phyloP scores from a whole-genome alignment of 2,329 filamentous ascomycete species.

The Aspergillus quadricinctus region DNA sequence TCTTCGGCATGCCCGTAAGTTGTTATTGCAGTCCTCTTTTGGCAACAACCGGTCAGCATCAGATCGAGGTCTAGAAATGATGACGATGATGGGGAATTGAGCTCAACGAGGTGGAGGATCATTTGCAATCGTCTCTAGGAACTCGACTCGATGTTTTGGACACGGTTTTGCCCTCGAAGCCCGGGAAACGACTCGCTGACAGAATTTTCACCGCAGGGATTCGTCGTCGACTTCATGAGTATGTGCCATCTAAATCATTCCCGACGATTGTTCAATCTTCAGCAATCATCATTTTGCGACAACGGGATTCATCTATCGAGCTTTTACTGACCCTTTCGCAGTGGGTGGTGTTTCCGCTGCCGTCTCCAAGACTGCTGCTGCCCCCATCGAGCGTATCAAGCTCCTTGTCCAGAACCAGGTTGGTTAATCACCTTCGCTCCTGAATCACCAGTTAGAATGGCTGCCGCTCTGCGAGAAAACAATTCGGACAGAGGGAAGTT shows the following conservation, averaged over 20 bases:
- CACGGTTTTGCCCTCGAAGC: not conserved
- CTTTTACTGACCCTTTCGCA: conserved; percentile 49
- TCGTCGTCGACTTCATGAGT: conserved; percentile 98
- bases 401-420: conserved; percentile 99
- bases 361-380: conserved; percentile 99
- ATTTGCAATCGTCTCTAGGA: not conserved
- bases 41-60: conserved; percentile 9
- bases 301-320: not conserved
- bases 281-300: conserved; percentile 7
- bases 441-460: not conserved
- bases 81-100: not conserved
- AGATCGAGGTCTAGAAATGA: conserved; percentile 7
- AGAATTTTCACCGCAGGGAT: conserved; percentile 58
- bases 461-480: not conserved
- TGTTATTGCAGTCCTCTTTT: conserved; percentile 8
- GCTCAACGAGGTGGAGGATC: not conserved
- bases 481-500: not conserved
- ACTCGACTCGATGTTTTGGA: not conserved
- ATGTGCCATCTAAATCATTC: conserved; percentile 49
- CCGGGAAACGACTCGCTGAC: conserved; percentile 22
- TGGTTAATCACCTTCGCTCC: conserved; percentile 42
- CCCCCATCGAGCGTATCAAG: conserved; percentile 99
- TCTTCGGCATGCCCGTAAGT: conserved; percentile 52
- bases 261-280: conserved; percentile 3
- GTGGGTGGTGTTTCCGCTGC: conserved; percentile 99